A percentile compares a stretch with the other conserved stretches of the same genome.
Conservation (phyloP, 768 basidiomycete genomes). For the Hemileccinum rubropunctum region DNA sequence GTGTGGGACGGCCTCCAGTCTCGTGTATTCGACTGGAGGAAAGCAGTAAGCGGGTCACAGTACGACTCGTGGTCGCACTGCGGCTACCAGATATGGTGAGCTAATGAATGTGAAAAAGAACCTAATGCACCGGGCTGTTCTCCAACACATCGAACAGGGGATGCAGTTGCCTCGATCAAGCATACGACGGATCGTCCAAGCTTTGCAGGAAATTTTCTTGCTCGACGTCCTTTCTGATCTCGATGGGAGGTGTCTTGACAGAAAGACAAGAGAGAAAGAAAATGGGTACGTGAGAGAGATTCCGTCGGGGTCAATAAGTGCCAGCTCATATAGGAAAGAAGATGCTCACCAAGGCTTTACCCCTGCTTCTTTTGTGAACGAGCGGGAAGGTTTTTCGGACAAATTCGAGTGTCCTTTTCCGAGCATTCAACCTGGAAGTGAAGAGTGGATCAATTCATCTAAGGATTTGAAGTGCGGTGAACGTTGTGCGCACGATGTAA, state of each 20-base stretch:
- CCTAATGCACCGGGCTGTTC: too few relatives aligned
- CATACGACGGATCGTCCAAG: not conserved
- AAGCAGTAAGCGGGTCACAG: too few relatives aligned
- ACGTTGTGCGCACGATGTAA: slow-evolving; percentile 11
- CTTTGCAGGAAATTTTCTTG: not conserved
- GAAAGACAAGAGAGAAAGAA: not conserved
- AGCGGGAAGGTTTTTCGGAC: not conserved
- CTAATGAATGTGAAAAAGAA: too few relatives aligned
- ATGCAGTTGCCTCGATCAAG: not conserved
- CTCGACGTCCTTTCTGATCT: not conserved
- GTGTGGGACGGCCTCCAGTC: too few relatives aligned
- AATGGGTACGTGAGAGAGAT: too few relatives aligned
- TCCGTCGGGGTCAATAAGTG: too few relatives aligned
- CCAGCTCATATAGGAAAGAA: not conserved
- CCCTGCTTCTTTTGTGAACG: too few relatives aligned
- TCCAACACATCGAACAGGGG: too few relatives aligned
- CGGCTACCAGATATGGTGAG: too few relatives aligned
- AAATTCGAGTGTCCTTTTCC: not conserved
- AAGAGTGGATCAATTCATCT: not conserved
- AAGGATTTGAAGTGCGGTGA: not conserved
- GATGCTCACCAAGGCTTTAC: not conserved
- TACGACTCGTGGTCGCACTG: too few relatives aligned
- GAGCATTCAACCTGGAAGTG: not conserved
- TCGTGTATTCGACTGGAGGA: too few relatives aligned
- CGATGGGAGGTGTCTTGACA: not conserved